Evolutionary conservation across 352 stramenopile species (phyloP).

Genomic region (Phytophthora multivora): DNA sequence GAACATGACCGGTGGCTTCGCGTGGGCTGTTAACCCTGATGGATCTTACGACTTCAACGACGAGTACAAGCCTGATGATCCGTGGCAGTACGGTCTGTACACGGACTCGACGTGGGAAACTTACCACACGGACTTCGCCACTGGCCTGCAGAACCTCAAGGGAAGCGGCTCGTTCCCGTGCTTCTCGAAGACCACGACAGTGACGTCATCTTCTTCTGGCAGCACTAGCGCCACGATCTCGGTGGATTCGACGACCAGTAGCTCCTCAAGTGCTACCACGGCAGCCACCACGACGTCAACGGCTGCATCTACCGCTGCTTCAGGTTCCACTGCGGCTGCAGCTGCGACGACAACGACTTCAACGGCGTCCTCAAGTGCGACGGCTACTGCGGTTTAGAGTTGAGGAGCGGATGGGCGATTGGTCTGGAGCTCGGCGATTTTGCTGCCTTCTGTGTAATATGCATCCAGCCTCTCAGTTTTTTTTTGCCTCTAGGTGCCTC

Average conservation of each 20-base stretch:
- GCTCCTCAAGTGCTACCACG: constrained; percentile 23
- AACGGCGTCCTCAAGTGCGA: constrained; percentile 20
- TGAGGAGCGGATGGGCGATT: constrained; percentile 10
- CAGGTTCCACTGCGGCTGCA: constrained; percentile 16
- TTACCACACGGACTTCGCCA: constrained; percentile 79
- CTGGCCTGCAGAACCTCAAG: constrained; percentile 63
- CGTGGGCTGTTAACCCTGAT: constrained; percentile 83
- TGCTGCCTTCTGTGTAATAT: constrained; percentile 37
- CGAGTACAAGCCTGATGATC: constrained; percentile 58
- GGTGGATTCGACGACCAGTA: constrained; percentile 27
- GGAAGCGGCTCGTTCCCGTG: constrained; percentile 79
- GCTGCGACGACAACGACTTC: constrained; percentile 18
- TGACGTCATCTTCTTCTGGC: constrained; percentile 30
- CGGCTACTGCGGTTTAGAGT: constrained; percentile 34
- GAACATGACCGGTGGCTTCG: constrained; percentile 79
- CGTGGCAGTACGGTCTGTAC: constrained; percentile 80
- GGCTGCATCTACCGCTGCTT: constrained; percentile 18
- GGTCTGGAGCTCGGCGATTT: constrained; percentile 16
- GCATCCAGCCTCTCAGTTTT: constrained; percentile 27
- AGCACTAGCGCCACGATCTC: constrained; percentile 36
- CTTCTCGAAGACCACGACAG: constrained; percentile 48
- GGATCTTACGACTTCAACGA: constrained; percentile 80
- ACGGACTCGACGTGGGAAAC: constrained; percentile 62
- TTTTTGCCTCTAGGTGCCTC: constrained; percentile 25
- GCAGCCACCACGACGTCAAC: constrained; percentile 29